These are phyloP conservation scores for Cordyceps sp. DNA, from an alignment of 2,329 filamentous ascomycete species.

Conservation along the genomic window DNA sequence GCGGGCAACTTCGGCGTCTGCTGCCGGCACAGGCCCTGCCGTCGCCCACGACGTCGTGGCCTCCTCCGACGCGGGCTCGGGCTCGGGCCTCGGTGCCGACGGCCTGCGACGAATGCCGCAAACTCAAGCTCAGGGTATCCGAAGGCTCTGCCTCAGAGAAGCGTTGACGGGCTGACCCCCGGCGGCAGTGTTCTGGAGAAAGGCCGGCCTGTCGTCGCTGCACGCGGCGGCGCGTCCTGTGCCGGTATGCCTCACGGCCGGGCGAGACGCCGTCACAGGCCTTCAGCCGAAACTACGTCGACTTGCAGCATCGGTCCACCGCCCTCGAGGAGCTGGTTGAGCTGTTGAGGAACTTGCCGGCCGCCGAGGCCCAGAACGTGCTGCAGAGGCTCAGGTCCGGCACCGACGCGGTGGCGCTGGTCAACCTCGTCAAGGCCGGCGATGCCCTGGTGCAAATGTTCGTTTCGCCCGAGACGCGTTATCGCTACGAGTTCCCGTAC, in stretches of 20 bases:
- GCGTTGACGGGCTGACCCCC: no score
- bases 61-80: no score
- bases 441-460: conserved; percentile 20
- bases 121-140: no score
- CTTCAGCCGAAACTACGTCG: conserved; percentile 2
- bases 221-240: conserved; percentile 2
- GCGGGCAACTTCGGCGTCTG: no score
- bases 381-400: conserved; percentile 18
- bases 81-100: no score
- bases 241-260: conserved; percentile 6
- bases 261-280: conserved; percentile 8
- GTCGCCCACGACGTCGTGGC: no score
- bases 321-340: conserved; percentile 7
- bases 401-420: conserved; percentile 11
- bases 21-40: no score
- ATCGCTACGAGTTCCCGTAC: conserved; percentile 23
- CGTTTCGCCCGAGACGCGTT: conserved; percentile 17
- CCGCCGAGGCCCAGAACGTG: conserved; percentile 16
- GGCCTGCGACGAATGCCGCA: no score
- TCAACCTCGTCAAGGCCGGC: conserved; percentile 18
- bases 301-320: not conserved
- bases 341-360: conserved; percentile 5
- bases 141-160: no score
- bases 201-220: conserved; percentile 10
- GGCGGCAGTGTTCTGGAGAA: conserved; percentile 10